Evolutionary conservation across 768 basidiomycete genomes (phyloP).

Genomic region (Lactarius sp.): DNA sequence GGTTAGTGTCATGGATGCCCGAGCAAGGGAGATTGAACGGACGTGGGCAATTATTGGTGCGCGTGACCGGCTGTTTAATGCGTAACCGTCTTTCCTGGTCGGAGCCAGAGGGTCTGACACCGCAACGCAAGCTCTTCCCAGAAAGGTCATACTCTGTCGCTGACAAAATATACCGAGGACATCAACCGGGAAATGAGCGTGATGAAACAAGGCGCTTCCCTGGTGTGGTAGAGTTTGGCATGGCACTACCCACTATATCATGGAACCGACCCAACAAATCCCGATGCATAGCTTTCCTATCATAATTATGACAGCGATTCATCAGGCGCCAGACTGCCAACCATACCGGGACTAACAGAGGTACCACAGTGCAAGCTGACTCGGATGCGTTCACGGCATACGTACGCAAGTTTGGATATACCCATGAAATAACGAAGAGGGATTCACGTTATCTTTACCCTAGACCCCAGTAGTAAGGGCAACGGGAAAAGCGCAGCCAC

Average conservation of each 20-base stretch:
- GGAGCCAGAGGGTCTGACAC: not conserved
- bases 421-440: not conserved
- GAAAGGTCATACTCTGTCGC: not conserved
- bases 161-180: not conserved
- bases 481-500: not conserved
- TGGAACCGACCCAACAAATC: not conserved
- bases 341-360: not conserved
- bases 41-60: not conserved
- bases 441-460: not conserved
- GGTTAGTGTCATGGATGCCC: not conserved
- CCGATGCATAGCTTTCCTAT: not conserved
- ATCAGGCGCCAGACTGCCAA: not conserved
- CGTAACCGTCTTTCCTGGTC: not conserved
- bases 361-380: not conserved
- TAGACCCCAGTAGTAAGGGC: not conserved
- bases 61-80: not conserved
- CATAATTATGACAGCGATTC: not conserved
- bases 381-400: not conserved
- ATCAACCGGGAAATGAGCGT: not conserved
- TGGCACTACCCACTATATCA: not conserved
- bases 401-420: not conserved
- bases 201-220: not conserved
- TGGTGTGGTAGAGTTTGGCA: not conserved
- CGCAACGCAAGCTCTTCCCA: not conserved
- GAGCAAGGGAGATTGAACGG: not conserved